Conservation (phyloP, 257 asterid genomes). For the Rhazya stricta region DNA sequence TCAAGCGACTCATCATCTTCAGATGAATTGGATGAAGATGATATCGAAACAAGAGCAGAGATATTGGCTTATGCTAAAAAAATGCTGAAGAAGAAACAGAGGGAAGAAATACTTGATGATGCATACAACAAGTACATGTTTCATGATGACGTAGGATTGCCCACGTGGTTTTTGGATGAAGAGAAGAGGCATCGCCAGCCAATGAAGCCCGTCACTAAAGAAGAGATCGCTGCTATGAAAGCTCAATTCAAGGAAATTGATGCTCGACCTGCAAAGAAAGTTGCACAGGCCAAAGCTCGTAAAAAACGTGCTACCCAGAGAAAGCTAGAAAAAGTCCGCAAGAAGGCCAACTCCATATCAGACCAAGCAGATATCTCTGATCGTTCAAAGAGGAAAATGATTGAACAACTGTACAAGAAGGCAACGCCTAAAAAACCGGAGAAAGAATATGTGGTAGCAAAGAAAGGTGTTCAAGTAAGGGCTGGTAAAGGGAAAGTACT, state of each 20-base stretch:
- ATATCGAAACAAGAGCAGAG: constrained; percentile 64
- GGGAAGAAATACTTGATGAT: constrained; percentile 82
- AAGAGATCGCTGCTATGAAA: constrained; percentile 71
- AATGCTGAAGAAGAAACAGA: constrained; percentile 74
- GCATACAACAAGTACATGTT: constrained; percentile 86
- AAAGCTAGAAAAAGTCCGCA: constrained; percentile 67
- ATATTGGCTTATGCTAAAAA: constrained; percentile 75
- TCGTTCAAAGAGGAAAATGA: constrained; percentile 78
- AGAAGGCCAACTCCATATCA: constrained; percentile 83
- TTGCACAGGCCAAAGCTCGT: constrained; percentile 87
- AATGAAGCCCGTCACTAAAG: constrained; percentile 74
- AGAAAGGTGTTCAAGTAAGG: constrained; percentile 89
- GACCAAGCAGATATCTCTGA: constrained; percentile 75
- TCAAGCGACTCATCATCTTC: constrained; percentile 66
- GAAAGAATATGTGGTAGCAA: constrained; percentile 85
- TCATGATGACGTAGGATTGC: constrained; percentile 74
- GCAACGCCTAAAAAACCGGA: constrained; percentile 53
- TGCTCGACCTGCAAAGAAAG: constrained; percentile 95
- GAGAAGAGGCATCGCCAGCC: constrained; percentile 67
- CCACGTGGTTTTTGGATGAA: constrained; percentile 85
- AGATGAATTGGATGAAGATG: constrained; percentile 62
- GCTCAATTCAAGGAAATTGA: constrained; percentile 81
- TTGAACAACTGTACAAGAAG: constrained; percentile 71
- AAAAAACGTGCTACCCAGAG: constrained; percentile 65
- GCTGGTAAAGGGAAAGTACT: constrained; percentile 79